These are phyloP conservation scores for Globisporangium abappressorium DNA, from an alignment of 352 stramenopile species.

Conservation along the genomic window DNA sequence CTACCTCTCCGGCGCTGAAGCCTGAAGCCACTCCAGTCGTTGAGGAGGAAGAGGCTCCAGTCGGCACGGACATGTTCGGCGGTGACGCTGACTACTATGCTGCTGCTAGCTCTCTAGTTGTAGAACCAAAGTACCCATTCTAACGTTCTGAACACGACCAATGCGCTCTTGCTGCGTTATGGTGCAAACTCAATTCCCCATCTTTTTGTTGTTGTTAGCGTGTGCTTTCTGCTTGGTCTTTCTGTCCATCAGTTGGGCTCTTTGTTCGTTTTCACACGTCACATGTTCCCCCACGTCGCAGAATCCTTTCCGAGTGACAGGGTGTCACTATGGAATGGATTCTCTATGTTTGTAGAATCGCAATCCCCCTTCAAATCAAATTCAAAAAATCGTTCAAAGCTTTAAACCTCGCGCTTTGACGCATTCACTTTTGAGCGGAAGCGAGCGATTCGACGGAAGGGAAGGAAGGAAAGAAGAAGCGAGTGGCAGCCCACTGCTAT, in stretches of 20 bases:
- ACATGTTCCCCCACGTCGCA: too few relatives aligned
- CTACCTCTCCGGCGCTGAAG: constrained; percentile 82
- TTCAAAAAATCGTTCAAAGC: constrained; percentile 17
- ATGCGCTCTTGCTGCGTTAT: constrained; percentile 6
- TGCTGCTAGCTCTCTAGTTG: not conserved
- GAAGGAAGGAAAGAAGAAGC: not conserved
- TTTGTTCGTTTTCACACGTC: too few relatives aligned
- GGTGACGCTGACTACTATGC: constrained; percentile 71
- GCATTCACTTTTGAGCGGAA: not conserved
- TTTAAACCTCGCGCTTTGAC: constrained; percentile 9
- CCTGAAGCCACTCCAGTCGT: constrained; percentile 40
- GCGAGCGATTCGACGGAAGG: constrained; percentile 3
- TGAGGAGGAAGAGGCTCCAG: constrained; percentile 72
- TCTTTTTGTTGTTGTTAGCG: not conserved
- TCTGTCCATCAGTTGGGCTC: not conserved
- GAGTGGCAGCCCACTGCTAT: not conserved
- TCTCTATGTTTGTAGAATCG: not conserved
- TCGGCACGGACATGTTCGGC: constrained; percentile 88
- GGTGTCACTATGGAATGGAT: not conserved
- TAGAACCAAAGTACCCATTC: not conserved
- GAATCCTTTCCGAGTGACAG: not conserved
- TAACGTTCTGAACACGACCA: constrained; percentile 22
- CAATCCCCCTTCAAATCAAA: constrained; percentile 1
- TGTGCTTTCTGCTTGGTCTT: not conserved
- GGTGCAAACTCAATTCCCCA: constrained; percentile 10